phyloP scores from a whole-genome alignment of 2,329 filamentous ascomycete genomes.

The Tolypocladium sp. region DNA sequence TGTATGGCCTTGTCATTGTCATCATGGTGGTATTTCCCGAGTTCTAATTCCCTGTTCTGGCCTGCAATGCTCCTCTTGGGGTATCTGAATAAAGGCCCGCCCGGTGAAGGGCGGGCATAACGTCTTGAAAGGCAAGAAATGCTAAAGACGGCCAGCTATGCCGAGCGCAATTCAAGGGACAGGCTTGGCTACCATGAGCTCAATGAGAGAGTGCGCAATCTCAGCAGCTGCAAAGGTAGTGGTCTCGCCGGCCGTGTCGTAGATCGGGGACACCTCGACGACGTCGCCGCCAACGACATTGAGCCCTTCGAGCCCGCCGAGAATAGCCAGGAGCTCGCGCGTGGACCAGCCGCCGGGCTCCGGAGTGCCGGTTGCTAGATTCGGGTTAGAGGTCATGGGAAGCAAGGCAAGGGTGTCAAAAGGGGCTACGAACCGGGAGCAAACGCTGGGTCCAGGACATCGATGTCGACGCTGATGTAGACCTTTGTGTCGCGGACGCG shows the following conservation, averaged over 20 bases:
- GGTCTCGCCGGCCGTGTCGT: conserved; percentile 67
- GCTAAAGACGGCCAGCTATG: not conserved
- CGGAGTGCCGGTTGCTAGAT: conserved; percentile 65
- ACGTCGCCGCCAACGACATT: conserved; percentile 80
- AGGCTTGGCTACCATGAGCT: conserved; percentile 8
- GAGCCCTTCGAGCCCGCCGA: conserved; percentile 66
- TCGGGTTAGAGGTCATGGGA: not conserved
- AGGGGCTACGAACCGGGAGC: conserved; percentile 8
- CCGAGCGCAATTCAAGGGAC: not conserved
- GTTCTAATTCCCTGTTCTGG: not conserved
- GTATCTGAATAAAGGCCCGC: not conserved
- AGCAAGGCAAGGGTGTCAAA: not conserved
- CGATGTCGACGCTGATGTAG: conserved; percentile 69
- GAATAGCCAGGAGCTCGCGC: conserved; percentile 67
- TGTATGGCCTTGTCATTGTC: not conserved
- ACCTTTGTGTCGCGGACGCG: conserved; percentile 64
- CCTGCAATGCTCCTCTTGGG: not conserved
- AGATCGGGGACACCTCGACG: conserved; percentile 76
- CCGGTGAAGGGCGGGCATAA: not conserved
- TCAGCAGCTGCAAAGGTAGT: conserved; percentile 74
- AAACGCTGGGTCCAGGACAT: conserved; percentile 60
- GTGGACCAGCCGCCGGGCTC: conserved; percentile 83
- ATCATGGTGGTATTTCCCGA: not conserved
- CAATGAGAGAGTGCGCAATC: conserved; percentile 38
- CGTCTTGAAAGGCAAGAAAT: not conserved